Evolutionary conservation across 768 basidiomycete species (phyloP).

Genomic region (Lentinula boryana): DNA sequence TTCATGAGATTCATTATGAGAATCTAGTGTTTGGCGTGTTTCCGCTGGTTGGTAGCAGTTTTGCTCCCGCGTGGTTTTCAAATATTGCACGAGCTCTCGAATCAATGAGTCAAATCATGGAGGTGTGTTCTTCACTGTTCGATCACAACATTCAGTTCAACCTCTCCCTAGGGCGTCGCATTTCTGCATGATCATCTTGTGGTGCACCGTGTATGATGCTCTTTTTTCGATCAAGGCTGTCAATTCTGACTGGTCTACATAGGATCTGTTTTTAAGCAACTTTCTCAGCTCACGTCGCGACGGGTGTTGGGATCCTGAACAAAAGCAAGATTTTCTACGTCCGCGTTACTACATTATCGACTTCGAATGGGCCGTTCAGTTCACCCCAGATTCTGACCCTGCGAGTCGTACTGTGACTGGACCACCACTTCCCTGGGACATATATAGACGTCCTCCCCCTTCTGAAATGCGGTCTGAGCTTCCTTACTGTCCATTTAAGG

Average conservation of each 20-base stretch:
- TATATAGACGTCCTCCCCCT: neutral
- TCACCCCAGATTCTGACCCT: neutral
- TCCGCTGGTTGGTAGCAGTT: neutral
- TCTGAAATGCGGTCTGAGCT: neutral
- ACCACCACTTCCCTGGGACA: neutral
- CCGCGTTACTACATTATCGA: slow-evolving; percentile 8
- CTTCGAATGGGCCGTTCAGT: slow-evolving; percentile 3
- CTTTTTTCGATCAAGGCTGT: neutral
- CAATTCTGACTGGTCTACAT: neutral
- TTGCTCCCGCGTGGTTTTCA: neutral
- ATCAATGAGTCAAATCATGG: slow-evolving; percentile 2
- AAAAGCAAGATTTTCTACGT: neutral
- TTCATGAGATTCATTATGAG: neutral
- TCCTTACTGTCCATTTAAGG: slow-evolving; percentile 8
- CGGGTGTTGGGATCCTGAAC: neutral
- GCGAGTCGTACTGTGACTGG: slow-evolving; percentile 1
- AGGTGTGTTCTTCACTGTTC: neutral
- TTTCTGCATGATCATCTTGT: slow-evolving; percentile 5
- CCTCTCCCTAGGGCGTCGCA: neutral
- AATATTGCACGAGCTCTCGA: neutral
- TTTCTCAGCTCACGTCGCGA: neutral
- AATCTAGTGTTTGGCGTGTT: slow-evolving; percentile 2
- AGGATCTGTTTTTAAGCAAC: slow-evolving; percentile 8
- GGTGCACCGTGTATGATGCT: slow-evolving; percentile 3
- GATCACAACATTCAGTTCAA: too few species aligned